Conservation (phyloP, 2,329 filamentous ascomycete genomes). For the Zymoseptoria tritici region DNA sequence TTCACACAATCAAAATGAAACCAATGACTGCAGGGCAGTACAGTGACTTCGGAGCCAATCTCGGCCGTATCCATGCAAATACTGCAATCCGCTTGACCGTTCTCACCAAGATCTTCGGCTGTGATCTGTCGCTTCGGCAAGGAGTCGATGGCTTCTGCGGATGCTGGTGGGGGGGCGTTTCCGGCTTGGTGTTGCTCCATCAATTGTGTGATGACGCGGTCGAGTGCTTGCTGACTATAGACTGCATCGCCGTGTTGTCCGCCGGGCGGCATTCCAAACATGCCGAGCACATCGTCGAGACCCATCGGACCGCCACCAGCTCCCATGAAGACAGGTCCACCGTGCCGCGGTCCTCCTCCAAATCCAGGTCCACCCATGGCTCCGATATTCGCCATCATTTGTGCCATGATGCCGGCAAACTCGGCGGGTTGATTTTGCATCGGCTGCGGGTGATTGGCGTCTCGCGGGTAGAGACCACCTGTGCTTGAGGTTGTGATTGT, state of each 20-base stretch:
- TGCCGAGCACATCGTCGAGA: background rate
- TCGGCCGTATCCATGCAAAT: conserved; percentile 88
- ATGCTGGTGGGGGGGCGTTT: conserved; percentile 74
- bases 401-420: conserved; percentile 25
- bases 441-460: conserved; percentile 45
- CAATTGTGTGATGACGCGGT: conserved; percentile 76
- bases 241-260: conserved; percentile 60
- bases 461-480: conserved; percentile 41
- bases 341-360: background rate
- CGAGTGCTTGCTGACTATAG: conserved; percentile 82
- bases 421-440: conserved; percentile 27
- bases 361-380: conserved; percentile 8
- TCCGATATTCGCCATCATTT: conserved; percentile 29
- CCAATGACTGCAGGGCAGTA: conserved; percentile 85
- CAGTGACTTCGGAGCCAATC: conserved; percentile 63
- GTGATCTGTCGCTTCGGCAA: conserved; percentile 62
- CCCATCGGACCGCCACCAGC: conserved; percentile 1
- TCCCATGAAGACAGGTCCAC: conserved; percentile 3
- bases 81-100: conserved; percentile 71
- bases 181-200: conserved; percentile 76
- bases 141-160: conserved; percentile 63
- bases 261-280: background rate
- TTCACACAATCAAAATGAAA: conserved; percentile 79
- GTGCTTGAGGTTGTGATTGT: conserved; percentile 26
- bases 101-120: conserved; percentile 61